phyloP scores from a whole-genome alignment of 1,284 basidiomycete species.

The Trichosporon asahii region DNA sequence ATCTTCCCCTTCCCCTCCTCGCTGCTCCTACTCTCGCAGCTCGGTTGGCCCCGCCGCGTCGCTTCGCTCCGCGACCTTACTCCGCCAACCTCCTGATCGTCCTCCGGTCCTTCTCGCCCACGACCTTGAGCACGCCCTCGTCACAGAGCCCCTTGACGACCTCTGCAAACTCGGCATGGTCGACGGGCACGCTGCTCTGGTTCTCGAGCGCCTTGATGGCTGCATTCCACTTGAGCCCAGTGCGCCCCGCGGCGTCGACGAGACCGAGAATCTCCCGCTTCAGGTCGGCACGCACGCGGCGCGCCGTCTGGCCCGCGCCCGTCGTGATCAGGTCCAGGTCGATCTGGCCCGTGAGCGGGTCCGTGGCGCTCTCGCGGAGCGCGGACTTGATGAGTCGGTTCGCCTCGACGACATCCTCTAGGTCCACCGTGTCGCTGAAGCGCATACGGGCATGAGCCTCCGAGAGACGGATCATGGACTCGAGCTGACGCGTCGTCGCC shows the following conservation, averaged over 20 bases:
- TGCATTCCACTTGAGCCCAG: conserved; percentile 75
- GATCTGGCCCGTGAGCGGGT: conserved; percentile 84
- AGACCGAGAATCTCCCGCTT: conserved; percentile 67
- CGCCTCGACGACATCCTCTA: conserved; percentile 85
- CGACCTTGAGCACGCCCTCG: conserved; percentile 76
- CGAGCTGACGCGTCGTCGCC: conserved; percentile 93
- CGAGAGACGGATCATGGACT: conserved; percentile 95
- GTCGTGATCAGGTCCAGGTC: conserved; percentile 95
- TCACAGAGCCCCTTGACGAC: conserved; percentile 71
- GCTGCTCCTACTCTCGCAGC: not conserved
- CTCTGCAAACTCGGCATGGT: conserved; percentile 73
- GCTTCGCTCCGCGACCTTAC: not conserved
- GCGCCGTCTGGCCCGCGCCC: conserved; percentile 79
- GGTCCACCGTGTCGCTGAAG: conserved; percentile 76
- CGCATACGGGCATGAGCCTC: conserved; percentile 97
- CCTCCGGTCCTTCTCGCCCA: conserved; percentile 79
- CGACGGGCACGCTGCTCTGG: conserved; percentile 75
- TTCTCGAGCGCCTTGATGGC: conserved; percentile 67
- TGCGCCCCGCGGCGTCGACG: conserved; percentile 61
- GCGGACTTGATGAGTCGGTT: conserved; percentile 91
- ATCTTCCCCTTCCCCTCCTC: not conserved
- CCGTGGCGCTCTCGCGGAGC: conserved; percentile 88
- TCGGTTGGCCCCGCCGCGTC: not conserved
- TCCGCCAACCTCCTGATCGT: conserved; percentile 59
- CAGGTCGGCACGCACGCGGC: conserved; percentile 78